These are phyloP conservation scores for Aspergillus asperescens DNA, from an alignment of 495 filamentous ascomycete species.

Conservation along the genomic window DNA sequence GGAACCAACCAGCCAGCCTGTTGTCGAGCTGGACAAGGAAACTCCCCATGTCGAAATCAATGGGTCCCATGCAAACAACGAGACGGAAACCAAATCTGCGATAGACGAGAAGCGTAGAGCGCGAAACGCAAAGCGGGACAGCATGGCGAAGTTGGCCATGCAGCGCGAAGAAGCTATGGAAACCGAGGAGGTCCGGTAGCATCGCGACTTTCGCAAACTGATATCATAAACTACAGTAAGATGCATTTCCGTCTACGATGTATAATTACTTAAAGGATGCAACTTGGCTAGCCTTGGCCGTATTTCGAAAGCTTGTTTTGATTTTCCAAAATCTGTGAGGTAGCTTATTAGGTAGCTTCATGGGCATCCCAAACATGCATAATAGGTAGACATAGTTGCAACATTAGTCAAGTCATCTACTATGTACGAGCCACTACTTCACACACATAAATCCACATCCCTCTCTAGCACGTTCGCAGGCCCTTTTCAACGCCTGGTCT, in stretches of 20 bases:
- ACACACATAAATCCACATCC: slow-evolving; percentile 80
- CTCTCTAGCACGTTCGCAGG: slow-evolving; percentile 61
- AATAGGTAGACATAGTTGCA: neutral
- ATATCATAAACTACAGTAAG: no score
- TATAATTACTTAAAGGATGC: neutral
- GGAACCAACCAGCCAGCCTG: neutral
- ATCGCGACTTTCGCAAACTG: no score
- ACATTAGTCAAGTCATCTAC: neutral
- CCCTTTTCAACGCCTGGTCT: slow-evolving; percentile 69
- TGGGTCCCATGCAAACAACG: neutral
- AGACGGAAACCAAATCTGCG: slow-evolving; percentile 6
- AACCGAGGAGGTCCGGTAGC: slow-evolving; percentile 25
- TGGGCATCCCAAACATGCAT: neutral
- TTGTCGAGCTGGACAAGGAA: slow-evolving; percentile 12
- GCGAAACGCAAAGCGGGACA: slow-evolving; percentile 35
- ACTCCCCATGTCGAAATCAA: neutral
- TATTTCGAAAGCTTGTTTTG: neutral
- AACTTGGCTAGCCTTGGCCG: neutral
- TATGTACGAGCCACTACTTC: slow-evolving; percentile 43
- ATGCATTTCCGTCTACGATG: neutral
- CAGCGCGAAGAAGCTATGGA: slow-evolving; percentile 45
- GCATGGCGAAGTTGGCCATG: slow-evolving; percentile 37
- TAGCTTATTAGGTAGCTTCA: no score
- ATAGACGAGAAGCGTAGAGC: slow-evolving; percentile 33
- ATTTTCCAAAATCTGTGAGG: no score